Conservation (phyloP, 2,329 filamentous ascomycete species). For the Stagonosporopsis tanaceti region DNA sequence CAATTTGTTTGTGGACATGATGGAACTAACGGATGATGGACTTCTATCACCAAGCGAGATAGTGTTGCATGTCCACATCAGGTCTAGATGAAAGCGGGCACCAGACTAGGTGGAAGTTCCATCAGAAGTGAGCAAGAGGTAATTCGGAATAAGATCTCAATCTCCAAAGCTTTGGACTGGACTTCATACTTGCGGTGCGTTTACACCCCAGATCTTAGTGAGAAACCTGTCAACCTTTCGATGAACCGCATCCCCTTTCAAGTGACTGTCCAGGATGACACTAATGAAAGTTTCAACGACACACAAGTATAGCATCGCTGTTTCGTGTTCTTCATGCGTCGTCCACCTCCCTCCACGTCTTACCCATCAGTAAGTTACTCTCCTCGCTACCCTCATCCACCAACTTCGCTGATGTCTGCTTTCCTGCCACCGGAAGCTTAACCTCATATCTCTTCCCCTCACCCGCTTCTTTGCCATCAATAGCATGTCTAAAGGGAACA, state of each 20-base stretch:
- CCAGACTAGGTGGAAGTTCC: too few species aligned
- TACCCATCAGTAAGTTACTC: constrained; percentile 66
- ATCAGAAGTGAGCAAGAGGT: too few species aligned
- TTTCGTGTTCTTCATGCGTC: constrained; percentile 25
- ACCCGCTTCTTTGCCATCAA: constrained; percentile 42
- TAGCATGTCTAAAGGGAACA: constrained; percentile 63
- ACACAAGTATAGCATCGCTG: not conserved
- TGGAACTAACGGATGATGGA: too few species aligned
- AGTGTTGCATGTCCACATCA: too few species aligned
- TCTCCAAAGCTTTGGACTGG: too few species aligned
- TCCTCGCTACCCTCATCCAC: constrained; percentile 57
- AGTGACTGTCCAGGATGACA: not conserved
- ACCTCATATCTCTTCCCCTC: constrained; percentile 63
- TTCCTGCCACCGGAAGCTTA: constrained; percentile 66
- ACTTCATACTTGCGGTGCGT: too few species aligned
- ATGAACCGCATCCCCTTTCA: not conserved
- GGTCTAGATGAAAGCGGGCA: too few species aligned
- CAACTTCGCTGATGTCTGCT: constrained; percentile 62
- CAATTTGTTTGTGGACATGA: too few species aligned
- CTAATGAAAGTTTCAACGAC: not conserved
- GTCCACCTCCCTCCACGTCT: constrained; percentile 40
- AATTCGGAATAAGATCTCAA: too few species aligned
- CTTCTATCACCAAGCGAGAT: too few species aligned
- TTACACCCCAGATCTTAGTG: too few species aligned
- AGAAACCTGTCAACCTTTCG: too few species aligned